Evolutionary conservation across 2,329 filamentous ascomycete species (phyloP).

Genomic region (Knoxdaviesia capensis): DNA sequence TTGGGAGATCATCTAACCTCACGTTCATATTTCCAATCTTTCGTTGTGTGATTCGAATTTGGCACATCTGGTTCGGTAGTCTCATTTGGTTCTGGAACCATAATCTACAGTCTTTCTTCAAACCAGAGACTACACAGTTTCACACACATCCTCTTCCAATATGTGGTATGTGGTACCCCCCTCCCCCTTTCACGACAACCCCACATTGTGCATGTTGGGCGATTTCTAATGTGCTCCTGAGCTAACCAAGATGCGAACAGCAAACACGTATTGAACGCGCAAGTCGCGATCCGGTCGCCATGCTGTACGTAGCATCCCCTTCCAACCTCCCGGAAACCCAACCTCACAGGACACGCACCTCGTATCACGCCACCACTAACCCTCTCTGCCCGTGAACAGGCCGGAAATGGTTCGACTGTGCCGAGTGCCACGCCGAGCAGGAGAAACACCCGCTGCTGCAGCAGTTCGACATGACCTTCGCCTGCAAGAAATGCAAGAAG

Average conservation of each 20-base stretch:
- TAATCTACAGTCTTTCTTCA: no score
- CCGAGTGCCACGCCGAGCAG: constrained; percentile 74
- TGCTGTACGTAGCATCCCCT: constrained; percentile 48
- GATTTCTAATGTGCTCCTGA: background rate
- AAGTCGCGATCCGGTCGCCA: constrained; percentile 85
- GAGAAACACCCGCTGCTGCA: constrained; percentile 61
- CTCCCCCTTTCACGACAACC: constrained; percentile 1
- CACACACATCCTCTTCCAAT: background rate
- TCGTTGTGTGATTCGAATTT: no score
- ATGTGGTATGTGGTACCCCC: constrained; percentile 17
- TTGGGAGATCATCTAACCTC: no score
- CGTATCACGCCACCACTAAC: background rate
- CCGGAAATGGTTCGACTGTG: constrained; percentile 97
- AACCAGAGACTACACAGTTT: no score
- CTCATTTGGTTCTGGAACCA: no score
- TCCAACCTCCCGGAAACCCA: background rate
- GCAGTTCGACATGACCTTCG: constrained; percentile 74
- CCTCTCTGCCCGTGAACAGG: constrained; percentile 23
- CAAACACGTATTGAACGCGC: constrained; percentile 96
- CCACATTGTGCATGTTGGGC: background rate
- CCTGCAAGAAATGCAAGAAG: constrained; percentile 98
- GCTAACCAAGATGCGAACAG: constrained; percentile 22
- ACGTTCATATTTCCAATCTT: no score
- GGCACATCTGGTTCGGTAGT: no score
- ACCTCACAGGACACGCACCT: background rate